Base-by-base conservation (phyloP, 129 eudicot genomes). In the Lactuca sativa region DNA sequence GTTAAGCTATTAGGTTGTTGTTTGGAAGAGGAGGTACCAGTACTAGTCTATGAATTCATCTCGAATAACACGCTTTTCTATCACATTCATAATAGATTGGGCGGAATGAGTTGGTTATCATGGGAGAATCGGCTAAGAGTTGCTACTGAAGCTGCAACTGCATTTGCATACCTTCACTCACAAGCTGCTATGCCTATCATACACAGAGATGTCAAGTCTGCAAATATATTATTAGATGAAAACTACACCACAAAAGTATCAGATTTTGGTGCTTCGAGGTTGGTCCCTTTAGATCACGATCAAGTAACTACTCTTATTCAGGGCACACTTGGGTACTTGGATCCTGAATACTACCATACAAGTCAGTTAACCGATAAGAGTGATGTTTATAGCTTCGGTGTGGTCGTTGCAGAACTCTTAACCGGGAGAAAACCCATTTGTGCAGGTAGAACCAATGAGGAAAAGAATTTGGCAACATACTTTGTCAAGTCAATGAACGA, bases 301-400 rank as follows among this genome's bases (percentile, higher is more conserved):
- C 49, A 43, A 43, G 49, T 43, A 12, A 43, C 49, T 9, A 43
- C 49, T 43, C 49, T 43, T 47, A 86, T 81, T 18, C 86, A 73
- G 69, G 86, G 90, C 44, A 81, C 89, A 7, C 32, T 81, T 5
- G 89, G 85, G 0, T 84, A 84, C 76, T 43, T 84, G 58, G 89
- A 84, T 48, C 86, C 86, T 1, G 84, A 81, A 30, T 84, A 81
- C 73, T 77, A 81, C 44, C 33, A 70, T 17, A 25, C 84, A 4
- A 71, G 51, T 12, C 48, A 43, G 9, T 43, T 43, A 43, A 43
- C 48, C 2, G 48, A 43, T 2, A 43, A 43, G 48, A 85, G 90
- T 32, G 90, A 85, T 49, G 86, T 85, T 2, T 85, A 78, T 37
- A 85, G 90, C 34, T 85, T 85, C 34, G 90, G 86, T 0, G 84